Evolutionary conservation across 177 flowering plant genomes (phyloP).

Genomic region (Vitis hybrid): DNA sequence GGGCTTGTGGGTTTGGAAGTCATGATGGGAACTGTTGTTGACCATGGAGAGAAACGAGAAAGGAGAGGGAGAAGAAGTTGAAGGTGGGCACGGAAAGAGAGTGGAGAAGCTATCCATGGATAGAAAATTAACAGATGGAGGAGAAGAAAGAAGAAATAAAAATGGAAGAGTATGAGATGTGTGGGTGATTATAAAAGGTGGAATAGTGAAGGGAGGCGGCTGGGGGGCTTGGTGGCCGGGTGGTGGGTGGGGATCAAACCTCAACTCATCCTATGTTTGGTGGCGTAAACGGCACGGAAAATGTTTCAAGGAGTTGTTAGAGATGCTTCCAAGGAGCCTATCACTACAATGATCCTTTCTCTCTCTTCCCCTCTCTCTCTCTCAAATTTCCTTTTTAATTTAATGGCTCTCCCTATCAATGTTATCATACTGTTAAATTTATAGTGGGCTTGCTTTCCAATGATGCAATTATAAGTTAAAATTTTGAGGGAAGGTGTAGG

Average conservation of each 20-base stretch:
- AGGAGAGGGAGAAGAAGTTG: slow-evolving; percentile 14
- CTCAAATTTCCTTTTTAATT: too few species aligned
- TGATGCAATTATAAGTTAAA: too few species aligned
- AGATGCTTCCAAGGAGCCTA: not conserved
- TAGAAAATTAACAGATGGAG: not conserved
- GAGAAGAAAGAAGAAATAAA: not conserved
- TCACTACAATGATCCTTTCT: too few species aligned
- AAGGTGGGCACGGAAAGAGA: slow-evolving; percentile 15
- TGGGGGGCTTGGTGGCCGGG: not conserved
- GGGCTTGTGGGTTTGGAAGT: not conserved
- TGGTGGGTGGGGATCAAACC: too few species aligned
- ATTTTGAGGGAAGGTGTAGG: too few species aligned
- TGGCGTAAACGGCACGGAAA: slow-evolving; percentile 28
- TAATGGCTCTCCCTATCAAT: too few species aligned
- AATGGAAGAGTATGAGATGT: not conserved
- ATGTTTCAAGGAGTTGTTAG: not conserved
- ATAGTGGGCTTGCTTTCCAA: too few species aligned
- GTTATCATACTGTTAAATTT: too few species aligned
- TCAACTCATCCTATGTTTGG: slow-evolving; percentile 2
- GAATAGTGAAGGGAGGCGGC: slow-evolving; percentile 9
- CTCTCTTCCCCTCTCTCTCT: too few species aligned
- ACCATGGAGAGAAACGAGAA: slow-evolving; percentile 13
- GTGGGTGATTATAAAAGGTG: not conserved
- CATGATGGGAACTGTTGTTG: slow-evolving; percentile 3
- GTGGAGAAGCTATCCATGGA: slow-evolving; percentile 24